Base-by-base conservation (phyloP, 2,329 filamentous ascomycete genomes). In the Sarocladiaceae sp. region DNA sequence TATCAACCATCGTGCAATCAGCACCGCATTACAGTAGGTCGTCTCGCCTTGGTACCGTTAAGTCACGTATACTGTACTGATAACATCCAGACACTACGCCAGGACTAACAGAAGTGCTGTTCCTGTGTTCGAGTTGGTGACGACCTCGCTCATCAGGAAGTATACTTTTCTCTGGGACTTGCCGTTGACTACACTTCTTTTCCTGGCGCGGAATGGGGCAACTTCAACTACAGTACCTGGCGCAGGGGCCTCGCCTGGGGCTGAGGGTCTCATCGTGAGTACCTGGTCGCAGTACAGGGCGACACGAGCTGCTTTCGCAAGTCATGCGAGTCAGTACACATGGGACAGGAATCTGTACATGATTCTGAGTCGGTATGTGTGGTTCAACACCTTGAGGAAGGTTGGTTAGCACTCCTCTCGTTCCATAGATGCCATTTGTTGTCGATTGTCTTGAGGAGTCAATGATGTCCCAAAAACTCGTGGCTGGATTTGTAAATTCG, bases 311-410 rank as follows among this genome's bases (percentile, higher is more conserved):
- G 69, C 69, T 1, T 71, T 72, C 54, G 59, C 63, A 18, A 64
- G 65, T 42, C 69, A 72, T 53, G 55, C 55, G 29, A 70, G 65
- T 51, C 70, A 72, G 57, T 71, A 71, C 51, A 67, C 68, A 1
- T 71, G 69, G 67, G 69, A 72, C 52, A 60, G 70, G 15, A 60
- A 67, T 35, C 35, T 72, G 53, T 72, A 72, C 56, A 61, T 71
- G 62, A 53, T 71, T 1, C 44, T 69, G 8, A 71, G 67, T 55
- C 66, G 69, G 36, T 69, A 72, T 53, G 66, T 71, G 33, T 72
- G 70, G 70, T 69, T 69, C 55, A 72, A 72, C 51, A 48, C 26
- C 5, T 18, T 48, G 26, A 48, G 44, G 18, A 33, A 26, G 15
- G 29, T 48, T 44, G 10, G 23, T 3, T 44, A 28, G 12, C 23